Evolutionary conservation across 2,329 filamentous ascomycete species (phyloP).

Genomic region (Cladophialophora yegresii): DNA sequence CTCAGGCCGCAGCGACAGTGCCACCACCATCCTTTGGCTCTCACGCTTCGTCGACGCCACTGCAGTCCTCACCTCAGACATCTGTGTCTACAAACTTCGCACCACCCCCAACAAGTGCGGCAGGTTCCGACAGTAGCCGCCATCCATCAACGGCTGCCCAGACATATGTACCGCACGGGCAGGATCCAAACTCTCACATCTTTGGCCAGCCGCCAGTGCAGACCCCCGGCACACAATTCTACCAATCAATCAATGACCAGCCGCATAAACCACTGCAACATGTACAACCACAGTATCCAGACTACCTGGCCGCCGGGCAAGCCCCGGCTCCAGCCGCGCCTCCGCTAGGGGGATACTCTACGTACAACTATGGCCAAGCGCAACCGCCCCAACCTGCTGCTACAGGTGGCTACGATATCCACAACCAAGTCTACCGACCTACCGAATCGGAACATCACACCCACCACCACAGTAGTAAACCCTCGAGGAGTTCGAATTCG

Average conservation of each 20-base stretch:
- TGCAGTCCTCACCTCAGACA: constrained; percentile 27
- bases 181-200: constrained; percentile 31
- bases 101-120: constrained; percentile 13
- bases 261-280: constrained; percentile 39
- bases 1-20: constrained; percentile 20
- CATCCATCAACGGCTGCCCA: constrained; percentile 31
- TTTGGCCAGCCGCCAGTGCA: constrained; percentile 29
- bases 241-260: constrained; percentile 34
- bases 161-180: constrained; percentile 22
- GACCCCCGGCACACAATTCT: constrained; percentile 39
- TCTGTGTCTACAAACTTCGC: constrained; percentile 25
- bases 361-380: constrained; percentile 46
- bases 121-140: constrained; percentile 16
- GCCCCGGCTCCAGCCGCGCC: constrained; percentile 25
- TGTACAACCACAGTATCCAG: constrained; percentile 41
- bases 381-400: constrained; percentile 32
- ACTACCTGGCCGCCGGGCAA: constrained; percentile 38
- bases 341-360: constrained; percentile 44
- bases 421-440: constrained; percentile 51
- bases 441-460: constrained; percentile 47
- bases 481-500: constrained; percentile 25
- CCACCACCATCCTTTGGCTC: constrained; percentile 30
- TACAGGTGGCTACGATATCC: constrained; percentile 45
- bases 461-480: constrained; percentile 41
- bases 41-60: constrained; percentile 26